These are phyloP conservation scores for Capsella bursapastoris DNA, from an alignment of 345 rosid species.

Conservation along the genomic window DNA sequence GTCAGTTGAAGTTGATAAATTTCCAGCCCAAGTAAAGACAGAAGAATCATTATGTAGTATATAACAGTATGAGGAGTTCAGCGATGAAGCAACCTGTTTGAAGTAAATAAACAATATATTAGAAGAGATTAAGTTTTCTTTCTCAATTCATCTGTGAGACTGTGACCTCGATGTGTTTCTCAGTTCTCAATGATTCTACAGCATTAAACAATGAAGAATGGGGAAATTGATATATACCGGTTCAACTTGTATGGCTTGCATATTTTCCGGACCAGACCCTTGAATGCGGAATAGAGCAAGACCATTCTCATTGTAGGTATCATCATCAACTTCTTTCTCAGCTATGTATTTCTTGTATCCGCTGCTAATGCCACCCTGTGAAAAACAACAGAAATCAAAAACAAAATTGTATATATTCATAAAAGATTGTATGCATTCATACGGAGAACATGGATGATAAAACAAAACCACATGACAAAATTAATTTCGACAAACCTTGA, in stretches of 20 bases:
- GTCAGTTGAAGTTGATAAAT: constrained; percentile 68
- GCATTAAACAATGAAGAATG: not conserved
- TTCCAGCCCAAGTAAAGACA: constrained; percentile 91
- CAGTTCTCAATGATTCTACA: constrained; percentile 27
- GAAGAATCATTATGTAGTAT: constrained; percentile 80
- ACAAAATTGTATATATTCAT: not conserved
- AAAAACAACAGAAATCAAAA: constrained; percentile 14
- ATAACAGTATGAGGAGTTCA: constrained; percentile 95
- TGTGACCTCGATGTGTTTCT: constrained; percentile 15
- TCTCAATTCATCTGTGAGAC: constrained; percentile 8
- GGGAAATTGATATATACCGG: constrained; percentile 56
- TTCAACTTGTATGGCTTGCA: constrained; percentile 99
- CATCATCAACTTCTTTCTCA: constrained; percentile 78
- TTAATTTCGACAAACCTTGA: constrained; percentile 67
- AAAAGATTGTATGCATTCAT: not conserved
- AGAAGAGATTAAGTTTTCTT: not conserved
- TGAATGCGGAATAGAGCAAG: constrained; percentile 89
- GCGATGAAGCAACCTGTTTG: constrained; percentile 77
- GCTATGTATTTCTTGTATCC: constrained; percentile 81
- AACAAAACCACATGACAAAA: constrained; percentile 8
- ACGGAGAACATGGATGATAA: constrained; percentile 4
- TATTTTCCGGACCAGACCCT: constrained; percentile 97
- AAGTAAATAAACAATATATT: constrained; percentile 14
- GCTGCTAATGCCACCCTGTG: constrained; percentile 80
- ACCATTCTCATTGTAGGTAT: constrained; percentile 77